phyloP scores from a whole-genome alignment of 306 rosid genomes.

The Oxytropis ochrocephala region DNA sequence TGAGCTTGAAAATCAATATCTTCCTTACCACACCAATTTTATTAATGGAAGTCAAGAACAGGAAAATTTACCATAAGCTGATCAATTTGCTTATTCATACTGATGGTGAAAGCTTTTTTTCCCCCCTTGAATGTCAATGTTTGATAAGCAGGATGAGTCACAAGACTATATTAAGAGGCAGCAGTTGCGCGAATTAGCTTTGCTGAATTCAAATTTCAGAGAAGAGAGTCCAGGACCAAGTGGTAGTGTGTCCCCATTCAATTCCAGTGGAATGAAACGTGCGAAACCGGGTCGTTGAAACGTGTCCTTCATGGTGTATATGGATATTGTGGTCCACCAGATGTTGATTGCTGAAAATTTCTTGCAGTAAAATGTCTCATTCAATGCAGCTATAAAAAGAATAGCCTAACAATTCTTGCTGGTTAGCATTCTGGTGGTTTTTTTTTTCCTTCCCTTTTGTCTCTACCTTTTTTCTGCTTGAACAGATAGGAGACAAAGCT shows the following conservation, averaged over 20 bases:
- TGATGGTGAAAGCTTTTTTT: background rate
- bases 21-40: background rate
- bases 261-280: slow-evolving; percentile 92
- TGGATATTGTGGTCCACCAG: slow-evolving; percentile 26
- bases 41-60: background rate
- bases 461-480: slow-evolving; percentile 11
- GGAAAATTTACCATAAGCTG: background rate
- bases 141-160: slow-evolving; percentile 71
- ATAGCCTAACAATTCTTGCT: slow-evolving; percentile 60
- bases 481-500: slow-evolving; percentile 29
- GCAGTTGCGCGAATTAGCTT: slow-evolving; percentile 79
- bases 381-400: slow-evolving; percentile 39
- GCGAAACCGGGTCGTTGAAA: slow-evolving; percentile 82
- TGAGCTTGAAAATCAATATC: background rate
- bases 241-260: slow-evolving; percentile 90
- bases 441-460: slow-evolving; percentile 24
- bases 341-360: slow-evolving; percentile 31
- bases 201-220: slow-evolving; percentile 84
- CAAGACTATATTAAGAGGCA: slow-evolving; percentile 90
- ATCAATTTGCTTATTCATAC: background rate
- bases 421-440: slow-evolving; percentile 64
- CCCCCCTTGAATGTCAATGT: slow-evolving; percentile 20
- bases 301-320: slow-evolving; percentile 21
- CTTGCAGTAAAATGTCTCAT: slow-evolving; percentile 25
- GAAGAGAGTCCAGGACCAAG: slow-evolving; percentile 94